Base-by-base conservation (phyloP, 352 stramenopile species). In the Phytophthora melonis region DNA sequence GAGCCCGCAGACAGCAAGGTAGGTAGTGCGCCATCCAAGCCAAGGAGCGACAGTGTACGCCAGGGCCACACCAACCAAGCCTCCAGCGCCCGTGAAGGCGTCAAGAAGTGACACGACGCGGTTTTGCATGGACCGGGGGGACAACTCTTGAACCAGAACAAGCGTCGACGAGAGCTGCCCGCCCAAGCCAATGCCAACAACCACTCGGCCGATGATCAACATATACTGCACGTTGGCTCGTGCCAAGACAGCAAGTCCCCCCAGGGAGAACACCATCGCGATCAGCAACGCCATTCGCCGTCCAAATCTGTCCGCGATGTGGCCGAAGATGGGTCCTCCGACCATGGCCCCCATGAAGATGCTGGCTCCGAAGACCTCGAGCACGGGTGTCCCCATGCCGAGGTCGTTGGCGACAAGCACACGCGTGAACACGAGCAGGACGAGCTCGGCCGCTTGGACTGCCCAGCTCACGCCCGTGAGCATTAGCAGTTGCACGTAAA, bases 341-440 rank as follows among this genome's bases (percentile, higher is more conserved):
- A 66, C 64, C 23, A 83, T 68, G 3, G 68, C 50, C 23, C 72
- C 71, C 39, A 80, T 55, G 23, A 73, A 79, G n/a, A 78, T 39
- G n/a, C 73, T 63, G 11, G 63, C 76, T 41, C 62, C 70, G n/a
- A 83, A 64, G 21, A 86, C 34, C 61, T 75, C 66, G 57, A 79
- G 62, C 14, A 74, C 76, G 5, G 30, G 60, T 6, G 49, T 59
- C 3, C 63, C 66, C 66, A 86, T 82, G 50, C 56, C 63, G 49
- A 81, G 70, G 49, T 79, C 66, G 16, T 72, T 77, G 19, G 62
- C 53, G 43, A 88, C 70, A 5, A 74, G 56, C 8, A 47, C 55
- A 14, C 79, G 64, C 36, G 77, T 82, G 71, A 80, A 88, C 3
- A 70, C 50, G 32, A 88, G 81, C n/a, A 87, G 61, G 3, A 69